A percentile compares a stretch with the other conserved stretches of the same genome.
These are phyloP conservation scores for Aureobasidium sp. DNA, from an alignment of 2,329 filamentous ascomycete genomes.

Conservation along the genomic window DNA sequence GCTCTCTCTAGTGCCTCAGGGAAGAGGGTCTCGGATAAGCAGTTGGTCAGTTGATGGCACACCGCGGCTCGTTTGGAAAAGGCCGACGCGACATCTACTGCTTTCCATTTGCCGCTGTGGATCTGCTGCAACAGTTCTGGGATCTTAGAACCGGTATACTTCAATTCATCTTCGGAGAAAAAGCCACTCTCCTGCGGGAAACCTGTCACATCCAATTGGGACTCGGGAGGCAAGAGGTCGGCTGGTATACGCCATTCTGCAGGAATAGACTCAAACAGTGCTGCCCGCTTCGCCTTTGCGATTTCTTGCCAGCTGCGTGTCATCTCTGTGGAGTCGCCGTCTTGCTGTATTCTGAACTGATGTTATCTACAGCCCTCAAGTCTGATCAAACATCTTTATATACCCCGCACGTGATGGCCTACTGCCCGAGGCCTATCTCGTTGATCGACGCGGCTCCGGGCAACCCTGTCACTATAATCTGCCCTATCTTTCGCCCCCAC, in stretches of 20 bases:
- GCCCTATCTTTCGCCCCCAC: conserved; percentile 5
- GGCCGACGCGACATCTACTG: conserved; percentile 45
- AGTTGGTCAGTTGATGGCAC: conserved; percentile 54
- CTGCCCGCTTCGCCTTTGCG: conserved; percentile 6
- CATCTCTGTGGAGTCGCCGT: neutral
- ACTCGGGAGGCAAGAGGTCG: conserved; percentile 46
- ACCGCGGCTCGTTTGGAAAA: conserved; percentile 51
- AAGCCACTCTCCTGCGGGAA: conserved; percentile 54
- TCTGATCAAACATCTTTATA: neutral
- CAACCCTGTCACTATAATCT: neutral
- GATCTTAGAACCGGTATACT: conserved; percentile 42
- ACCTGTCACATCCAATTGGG: conserved; percentile 49
- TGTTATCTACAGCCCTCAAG: neutral
- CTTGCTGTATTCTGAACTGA: neutral
- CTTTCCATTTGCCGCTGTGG: conserved; percentile 40
- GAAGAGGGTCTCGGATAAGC: conserved; percentile 53
- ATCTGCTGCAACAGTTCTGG: conserved; percentile 36
- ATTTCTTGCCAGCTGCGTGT: conserved; percentile 14
- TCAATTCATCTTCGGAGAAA: conserved; percentile 48
- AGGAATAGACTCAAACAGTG: conserved; percentile 44
- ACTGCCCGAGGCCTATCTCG: conserved; percentile 12
- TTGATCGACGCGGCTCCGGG: neutral
- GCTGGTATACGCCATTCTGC: conserved; percentile 51
- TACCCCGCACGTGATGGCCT: conserved; percentile 5
- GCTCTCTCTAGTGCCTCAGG: conserved; percentile 46